phyloP scores from a whole-genome alignment of 768 basidiomycete genomes.

The Filobasidium wieringae region DNA sequence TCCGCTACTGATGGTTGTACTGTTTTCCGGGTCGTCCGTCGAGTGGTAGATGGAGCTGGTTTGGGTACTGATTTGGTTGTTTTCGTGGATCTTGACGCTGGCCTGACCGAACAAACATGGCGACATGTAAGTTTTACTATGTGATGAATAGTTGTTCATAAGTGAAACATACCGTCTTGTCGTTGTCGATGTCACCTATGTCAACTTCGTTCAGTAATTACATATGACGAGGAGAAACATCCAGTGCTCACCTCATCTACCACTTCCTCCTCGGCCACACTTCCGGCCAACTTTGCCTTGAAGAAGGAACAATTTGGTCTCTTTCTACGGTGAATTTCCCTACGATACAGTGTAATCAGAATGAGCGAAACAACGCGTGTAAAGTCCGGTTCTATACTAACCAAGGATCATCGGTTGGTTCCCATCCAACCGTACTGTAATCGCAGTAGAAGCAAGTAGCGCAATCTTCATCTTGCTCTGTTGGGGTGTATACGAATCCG shows the following conservation, averaged over 20 bases:
- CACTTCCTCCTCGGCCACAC: neutral
- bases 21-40: neutral
- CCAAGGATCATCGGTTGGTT: constrained; percentile 73
- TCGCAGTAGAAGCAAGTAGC: constrained; percentile 79
- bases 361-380: neutral
- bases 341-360: constrained; percentile 3
- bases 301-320: constrained; percentile 50
- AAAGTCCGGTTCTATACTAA: constrained; percentile 42
- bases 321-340: constrained; percentile 61
- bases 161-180: neutral
- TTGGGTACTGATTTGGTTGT: neutral
- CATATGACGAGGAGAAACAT: neutral
- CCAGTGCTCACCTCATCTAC: neutral
- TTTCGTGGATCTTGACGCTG: neutral
- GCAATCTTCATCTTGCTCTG: constrained; percentile 56
- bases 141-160: too few relatives aligned
- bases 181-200: neutral
- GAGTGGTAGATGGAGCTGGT: neutral
- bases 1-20: neutral
- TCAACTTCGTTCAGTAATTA: neutral
- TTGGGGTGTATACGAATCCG: constrained; percentile 72
- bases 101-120: neutral
- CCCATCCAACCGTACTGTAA: constrained; percentile 72
- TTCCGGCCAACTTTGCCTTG: constrained; percentile 4
- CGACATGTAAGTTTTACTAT: too few relatives aligned